These are phyloP conservation scores for Debaryomyces hansenii DNA, from an alignment of 805 yeast genomes.

Conservation along the genomic window DNA sequence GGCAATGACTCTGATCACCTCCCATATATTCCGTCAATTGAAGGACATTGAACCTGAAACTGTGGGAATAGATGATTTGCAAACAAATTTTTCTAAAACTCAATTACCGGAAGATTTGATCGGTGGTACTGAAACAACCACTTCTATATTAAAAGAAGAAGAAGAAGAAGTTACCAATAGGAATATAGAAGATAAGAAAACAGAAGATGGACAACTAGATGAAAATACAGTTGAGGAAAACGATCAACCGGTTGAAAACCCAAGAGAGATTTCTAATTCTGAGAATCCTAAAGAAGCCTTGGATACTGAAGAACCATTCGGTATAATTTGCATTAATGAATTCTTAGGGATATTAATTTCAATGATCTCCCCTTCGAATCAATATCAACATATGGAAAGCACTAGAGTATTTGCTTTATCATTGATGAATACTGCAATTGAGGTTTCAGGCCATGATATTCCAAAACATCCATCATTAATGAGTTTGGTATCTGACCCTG, in stretches of 20 bases:
- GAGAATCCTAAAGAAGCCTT: not conserved
- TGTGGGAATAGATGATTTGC: conserved; percentile 39
- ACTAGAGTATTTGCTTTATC: conserved; percentile 81
- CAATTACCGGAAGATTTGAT: conserved; percentile 59
- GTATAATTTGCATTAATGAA: conserved; percentile 73
- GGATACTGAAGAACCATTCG: conserved; percentile 51
- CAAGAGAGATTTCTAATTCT: not conserved
- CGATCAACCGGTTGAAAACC: conserved; percentile 4
- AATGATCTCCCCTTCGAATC: conserved; percentile 78
- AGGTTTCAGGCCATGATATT: conserved; percentile 70
- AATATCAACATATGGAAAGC: conserved; percentile 81
- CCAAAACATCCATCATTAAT: conserved; percentile 62
- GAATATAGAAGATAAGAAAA: not conserved
- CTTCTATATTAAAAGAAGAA: not conserved
- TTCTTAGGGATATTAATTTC: conserved; percentile 74
- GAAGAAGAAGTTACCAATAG: not conserved
- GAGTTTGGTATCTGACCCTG: conserved; percentile 69
- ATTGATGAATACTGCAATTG: conserved; percentile 75
- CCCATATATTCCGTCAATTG: conserved; percentile 63
- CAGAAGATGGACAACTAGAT: not conserved
- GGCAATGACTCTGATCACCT: conserved; percentile 69
- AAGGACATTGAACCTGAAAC: conserved; percentile 51
- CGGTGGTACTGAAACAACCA: conserved; percentile 43
- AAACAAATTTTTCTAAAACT: conserved; percentile 47
- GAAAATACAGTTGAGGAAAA: not conserved